Conservation (phyloP, 108 stramenopile genomes). For the Cyclotella choctawhatcheeana region DNA sequence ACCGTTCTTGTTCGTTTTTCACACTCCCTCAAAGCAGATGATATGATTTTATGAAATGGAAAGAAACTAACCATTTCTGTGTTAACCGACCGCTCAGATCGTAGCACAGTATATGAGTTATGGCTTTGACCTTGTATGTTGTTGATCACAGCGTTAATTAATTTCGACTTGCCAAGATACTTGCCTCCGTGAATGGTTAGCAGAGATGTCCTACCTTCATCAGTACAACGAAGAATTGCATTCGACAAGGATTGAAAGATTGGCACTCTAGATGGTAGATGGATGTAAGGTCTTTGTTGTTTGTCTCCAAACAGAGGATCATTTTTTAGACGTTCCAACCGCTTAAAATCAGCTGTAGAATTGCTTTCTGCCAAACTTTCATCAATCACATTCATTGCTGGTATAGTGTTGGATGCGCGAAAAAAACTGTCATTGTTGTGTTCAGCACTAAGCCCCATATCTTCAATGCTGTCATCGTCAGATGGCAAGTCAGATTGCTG, state of each 20-base stretch:
- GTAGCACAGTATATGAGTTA: constrained; percentile 32
- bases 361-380: not conserved
- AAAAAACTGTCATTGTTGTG: not conserved
- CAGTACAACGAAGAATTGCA: constrained; percentile 21
- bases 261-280: constrained; percentile 33
- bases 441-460: too few species aligned
- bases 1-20: constrained; percentile 17
- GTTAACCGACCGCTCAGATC: constrained; percentile 24
- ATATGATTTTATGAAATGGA: constrained; percentile 34
- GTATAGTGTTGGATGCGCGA: too few species aligned
- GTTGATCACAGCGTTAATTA: constrained; percentile 24
- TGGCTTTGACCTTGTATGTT: constrained; percentile 18
- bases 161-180: constrained; percentile 40
- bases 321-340: constrained; percentile 2
- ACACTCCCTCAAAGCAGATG: constrained; percentile 33
- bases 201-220: constrained; percentile 29
- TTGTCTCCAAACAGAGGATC: constrained; percentile 35
- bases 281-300: constrained; percentile 21
- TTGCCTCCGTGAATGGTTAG: constrained; percentile 27
- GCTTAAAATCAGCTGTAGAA: not conserved
- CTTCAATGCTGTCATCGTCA: too few species aligned
- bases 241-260: constrained; percentile 21
- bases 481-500: too few species aligned
- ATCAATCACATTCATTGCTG: not conserved
- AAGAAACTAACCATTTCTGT: constrained; percentile 32